A percentile compares a stretch with the other conserved stretches of the same genome.
These are phyloP conservation scores for Diplocarpon mali DNA, from an alignment of 2,329 filamentous ascomycete genomes.

Conservation along the genomic window DNA sequence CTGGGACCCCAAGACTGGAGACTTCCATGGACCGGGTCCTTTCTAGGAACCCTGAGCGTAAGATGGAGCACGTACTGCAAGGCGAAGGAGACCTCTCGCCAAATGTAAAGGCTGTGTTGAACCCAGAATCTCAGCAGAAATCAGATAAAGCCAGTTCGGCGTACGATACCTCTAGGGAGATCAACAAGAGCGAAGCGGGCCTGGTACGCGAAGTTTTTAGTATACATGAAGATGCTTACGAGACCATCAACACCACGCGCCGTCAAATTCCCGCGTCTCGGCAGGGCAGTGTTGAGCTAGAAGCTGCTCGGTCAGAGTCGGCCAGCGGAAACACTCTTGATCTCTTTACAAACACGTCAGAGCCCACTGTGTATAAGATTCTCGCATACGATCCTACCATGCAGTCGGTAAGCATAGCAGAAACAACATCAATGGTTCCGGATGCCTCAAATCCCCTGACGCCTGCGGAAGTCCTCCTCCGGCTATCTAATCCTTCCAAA, in stretches of 20 bases:
- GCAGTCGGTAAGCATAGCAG: conserved; percentile 45
- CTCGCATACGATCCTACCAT: conserved; percentile 53
- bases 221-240: conserved; percentile 34
- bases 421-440: conserved; percentile 45
- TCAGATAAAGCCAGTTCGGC: background rate
- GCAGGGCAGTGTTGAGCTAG: background rate
- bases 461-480: conserved; percentile 48
- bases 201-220: conserved; percentile 30
- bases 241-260: conserved; percentile 28
- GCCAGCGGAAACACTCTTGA: background rate
- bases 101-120: background rate
- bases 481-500: conserved; percentile 49
- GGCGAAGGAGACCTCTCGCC: background rate
- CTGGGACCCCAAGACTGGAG: conserved; percentile 20
- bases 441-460: conserved; percentile 39
- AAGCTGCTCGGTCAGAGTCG: background rate
- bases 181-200: conserved; percentile 20
- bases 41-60: background rate
- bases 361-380: conserved; percentile 45
- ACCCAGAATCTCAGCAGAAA: background rate
- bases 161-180: background rate
- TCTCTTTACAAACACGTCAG: conserved; percentile 3
- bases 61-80: background rate
- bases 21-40: conserved; percentile 23
- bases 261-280: conserved; percentile 14